Evolutionary conservation across 306 rosid genomes (phyloP), one percentile per base, ranked within the genome.

Genomic region (Casuarina equisetifolia): DNA sequence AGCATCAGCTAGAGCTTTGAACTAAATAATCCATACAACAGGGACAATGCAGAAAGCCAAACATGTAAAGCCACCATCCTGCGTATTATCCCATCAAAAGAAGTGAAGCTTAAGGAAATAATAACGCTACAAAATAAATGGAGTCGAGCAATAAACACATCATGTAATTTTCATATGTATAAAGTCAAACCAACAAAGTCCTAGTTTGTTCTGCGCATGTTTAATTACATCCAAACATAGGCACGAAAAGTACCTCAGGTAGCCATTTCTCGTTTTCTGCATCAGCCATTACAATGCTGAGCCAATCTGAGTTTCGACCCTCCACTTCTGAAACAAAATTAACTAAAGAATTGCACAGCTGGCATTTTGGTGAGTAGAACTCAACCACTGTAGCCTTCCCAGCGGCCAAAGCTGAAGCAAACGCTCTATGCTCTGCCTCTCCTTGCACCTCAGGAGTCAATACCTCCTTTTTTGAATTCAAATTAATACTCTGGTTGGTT

Each of bases 211-310:
- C 32, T 25, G 1, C 32, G 32, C 32, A 25, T 25, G 32, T 25
- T 25, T 25, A 25, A 25, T 25, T 25, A 25, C 32, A 25, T 25
- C 32, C 32, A 25, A 25, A 49, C 45, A 35, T 51, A 69, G 50
- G 44, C 19, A 48, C 15, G 38, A 7, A 46, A 15, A 36, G 38
- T 78, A 87, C 90, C 88, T 87, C 90, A 46, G 98, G 97, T 2
- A 94, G 84, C 98, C 98, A 94, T 70, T 85, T 90, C 16, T 88
- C 83, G 72, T 92, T 94, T 88, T 94, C 98, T 25, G 97, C 96
- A 78, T 94, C 97, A 10, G 93, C 98, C 98, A 92, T 88, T 19
- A 92, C 96, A 75, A 94, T 74, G 83, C 73, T 89, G 69, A 92
- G 91, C 98, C 98, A 89, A 7, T 86, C 83, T 75, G 84, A 79